Base-by-base conservation (phyloP, 1,284 basidiomycete genomes). In the Fomitopsis schrenkii region DNA sequence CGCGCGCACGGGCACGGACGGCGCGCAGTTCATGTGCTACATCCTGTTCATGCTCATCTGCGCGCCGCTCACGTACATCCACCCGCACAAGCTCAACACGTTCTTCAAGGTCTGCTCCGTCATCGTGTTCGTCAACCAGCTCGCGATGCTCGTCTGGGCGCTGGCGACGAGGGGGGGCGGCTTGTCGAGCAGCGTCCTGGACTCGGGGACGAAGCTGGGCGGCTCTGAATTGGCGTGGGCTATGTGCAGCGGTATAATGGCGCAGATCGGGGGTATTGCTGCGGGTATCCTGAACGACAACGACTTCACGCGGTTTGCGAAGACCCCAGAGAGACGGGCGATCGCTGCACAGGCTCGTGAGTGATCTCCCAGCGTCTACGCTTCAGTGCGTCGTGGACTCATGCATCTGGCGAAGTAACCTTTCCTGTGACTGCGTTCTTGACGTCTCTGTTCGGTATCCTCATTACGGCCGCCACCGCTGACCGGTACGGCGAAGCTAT, bases 281-380 rank as follows among this genome's bases (percentile, higher is more conserved):
- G 65, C 67, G 0, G 67, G 67, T 15, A 66, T 68, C 54, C 62
- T 68, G 19, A 68, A 68, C 58, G 64, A 68, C 55, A 68, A 66
- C 62, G 67, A 68, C 61, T 68, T 65, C 62, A 65, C 67, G 8
- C 65, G 67, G 33, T 68, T 68, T 56, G 67, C 67, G 4, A 58
- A 64, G 30, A 60, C 65, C 22, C 67, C 67, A 0, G 59, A 60
- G 36, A 35, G 59, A 30, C 61, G 63, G 28, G 67, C 67, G 19
- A 56, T 60, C 36, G 22, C 33, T 5, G 53, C 59, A 6, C 59
- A 60, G 56, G 59, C 59, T 44, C 4, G 59, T 60, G 28, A 9
- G 59, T 36, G 15, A 14, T n/a, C 10, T 14, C 30, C 12, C 38
- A 15, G 6, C 7, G 3, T 33, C 26, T 17, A 1, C 26, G 14